Base-by-base conservation (phyloP, 202 grass and related monocot genomes). In the Eragrostis tef region DNA sequence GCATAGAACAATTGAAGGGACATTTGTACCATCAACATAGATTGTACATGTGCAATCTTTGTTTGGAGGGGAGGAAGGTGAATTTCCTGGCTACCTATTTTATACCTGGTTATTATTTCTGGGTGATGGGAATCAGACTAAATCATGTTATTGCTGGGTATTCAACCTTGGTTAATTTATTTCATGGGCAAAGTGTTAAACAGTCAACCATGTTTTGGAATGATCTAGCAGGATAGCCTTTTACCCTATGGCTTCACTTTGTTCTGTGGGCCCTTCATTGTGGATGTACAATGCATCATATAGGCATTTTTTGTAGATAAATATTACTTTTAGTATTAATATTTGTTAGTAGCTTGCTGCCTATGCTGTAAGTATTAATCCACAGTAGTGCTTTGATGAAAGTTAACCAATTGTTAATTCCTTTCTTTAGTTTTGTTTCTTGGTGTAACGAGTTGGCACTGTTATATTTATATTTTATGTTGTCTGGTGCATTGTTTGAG, bases 21-120 rank as follows among this genome's bases (percentile, higher is more conserved):
- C 96, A 98, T 91, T 66, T 98, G 53, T 93, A 85, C 58, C 87
- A 93, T 88, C 70, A 79, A 45, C 96, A 98, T 85, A 89, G 84
- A 54, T 83, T 91, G 70, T 82, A 52, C 51, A 98, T 95, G 90
- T 98, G 96, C 68, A 90, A 79, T 60, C 93, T 98, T 83, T 98
- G 96, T 76, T 84, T 98, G 72, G 89, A 98, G 85, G 92, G 92
- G 62, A 89, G 96, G 79, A 98, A 98, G 96, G 96, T 98, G 54
- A 87, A 73, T 24, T 74, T 83, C 25, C 69, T 70, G 52, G 46
- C 15, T 1, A 70, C 47, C 63, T 47, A 41, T 22, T 86, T 78
- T 47, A 27, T 56, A 17, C 34, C 47, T 47, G 19, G 29, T 77
- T 51, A 50, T 60, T 45, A 36, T 70, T 80, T 0, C 45, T 39